Evolutionary conservation across 441 rosid genomes (phyloP).

Genomic region (Iberis amara): DNA sequence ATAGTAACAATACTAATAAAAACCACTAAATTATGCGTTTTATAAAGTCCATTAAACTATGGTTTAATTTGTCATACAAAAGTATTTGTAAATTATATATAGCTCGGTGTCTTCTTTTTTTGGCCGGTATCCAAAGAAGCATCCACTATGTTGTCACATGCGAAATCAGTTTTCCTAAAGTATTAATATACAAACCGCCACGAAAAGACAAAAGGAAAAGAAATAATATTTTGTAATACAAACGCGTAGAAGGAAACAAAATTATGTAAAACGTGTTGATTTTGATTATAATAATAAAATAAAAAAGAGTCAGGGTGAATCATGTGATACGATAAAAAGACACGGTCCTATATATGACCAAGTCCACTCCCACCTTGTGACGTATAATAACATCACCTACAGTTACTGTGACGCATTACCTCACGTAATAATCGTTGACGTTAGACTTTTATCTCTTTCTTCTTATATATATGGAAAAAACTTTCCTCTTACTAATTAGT

Average conservation of each 20-base stretch:
- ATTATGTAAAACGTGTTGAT: too few relatives aligned
- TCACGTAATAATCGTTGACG: slow-evolving; percentile 59
- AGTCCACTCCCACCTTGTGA: slow-evolving; percentile 34
- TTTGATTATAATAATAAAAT: too few relatives aligned
- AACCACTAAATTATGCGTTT: too few relatives aligned
- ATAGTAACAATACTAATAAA: too few relatives aligned
- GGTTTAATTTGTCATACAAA: too few relatives aligned
- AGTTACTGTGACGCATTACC: slow-evolving; percentile 44
- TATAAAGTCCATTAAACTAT: too few relatives aligned
- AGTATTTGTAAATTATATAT: too few relatives aligned
- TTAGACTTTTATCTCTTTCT: slow-evolving; percentile 33
- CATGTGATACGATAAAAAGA: background rate
- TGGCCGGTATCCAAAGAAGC: background rate
- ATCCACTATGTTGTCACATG: slow-evolving; percentile 19
- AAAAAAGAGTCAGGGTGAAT: too few relatives aligned
- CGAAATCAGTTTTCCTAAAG: background rate
- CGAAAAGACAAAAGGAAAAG: background rate
- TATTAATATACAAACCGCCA: background rate
- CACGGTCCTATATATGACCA: slow-evolving; percentile 23
- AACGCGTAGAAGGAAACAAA: too few relatives aligned
- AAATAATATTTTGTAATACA: background rate
- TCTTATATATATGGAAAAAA: background rate
- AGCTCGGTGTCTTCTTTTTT: too few relatives aligned
- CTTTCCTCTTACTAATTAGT: slow-evolving; percentile 5
- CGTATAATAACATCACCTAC: slow-evolving; percentile 38